A percentile compares a stretch with the other conserved stretches of the same genome.
phyloP scores from a whole-genome alignment of 2,329 filamentous ascomycete genomes.

The Lecanicillium sp. region DNA sequence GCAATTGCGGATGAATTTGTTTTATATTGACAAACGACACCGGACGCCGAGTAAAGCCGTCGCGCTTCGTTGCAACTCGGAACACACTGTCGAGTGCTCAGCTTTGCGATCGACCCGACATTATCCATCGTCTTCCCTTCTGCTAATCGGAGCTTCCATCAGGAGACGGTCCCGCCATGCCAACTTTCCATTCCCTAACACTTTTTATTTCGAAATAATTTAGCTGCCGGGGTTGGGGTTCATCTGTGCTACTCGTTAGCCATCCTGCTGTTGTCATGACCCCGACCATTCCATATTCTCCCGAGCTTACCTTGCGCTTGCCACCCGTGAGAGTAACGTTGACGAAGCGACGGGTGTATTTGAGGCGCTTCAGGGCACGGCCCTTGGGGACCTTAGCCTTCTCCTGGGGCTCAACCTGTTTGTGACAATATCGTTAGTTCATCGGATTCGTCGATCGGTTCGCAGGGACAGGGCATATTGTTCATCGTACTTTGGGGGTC shows the following conservation, averaged over 20 bases:
- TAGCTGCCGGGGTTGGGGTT: conserved; percentile 79
- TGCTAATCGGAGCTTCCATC: conserved; percentile 23
- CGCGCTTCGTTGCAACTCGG: conserved; percentile 29
- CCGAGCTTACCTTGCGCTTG: conserved; percentile 81
- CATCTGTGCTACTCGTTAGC: conserved; percentile 47
- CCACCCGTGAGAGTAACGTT: conserved; percentile 96
- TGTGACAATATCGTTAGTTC: conserved; percentile 19
- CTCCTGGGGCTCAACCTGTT: conserved; percentile 79
- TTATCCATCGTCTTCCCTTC: conserved; percentile 24
- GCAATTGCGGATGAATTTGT: conserved; percentile 23
- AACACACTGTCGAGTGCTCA: conserved; percentile 22
- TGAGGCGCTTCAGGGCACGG: conserved; percentile 92
- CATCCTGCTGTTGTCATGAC: neutral
- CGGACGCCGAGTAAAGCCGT: conserved; percentile 31
- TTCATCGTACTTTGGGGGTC: conserved; percentile 73
- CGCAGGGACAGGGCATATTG: conserved; percentile 13
- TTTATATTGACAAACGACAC: conserved; percentile 35
- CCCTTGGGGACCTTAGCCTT: conserved; percentile 97
- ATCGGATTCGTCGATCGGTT: conserved; percentile 16
- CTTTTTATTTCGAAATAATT: conserved; percentile 19
- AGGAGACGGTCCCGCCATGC: conserved; percentile 23
- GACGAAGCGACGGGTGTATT: conserved; percentile 95
- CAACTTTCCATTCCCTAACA: conserved; percentile 21
- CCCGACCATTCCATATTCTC: neutral
- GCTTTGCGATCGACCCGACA: conserved; percentile 27